Percentiles rank a stretch among this genome's conserved stretches.
Conservation (phyloP, 2,329 filamentous ascomycete species). For the Epichloe amarillans region DNA sequence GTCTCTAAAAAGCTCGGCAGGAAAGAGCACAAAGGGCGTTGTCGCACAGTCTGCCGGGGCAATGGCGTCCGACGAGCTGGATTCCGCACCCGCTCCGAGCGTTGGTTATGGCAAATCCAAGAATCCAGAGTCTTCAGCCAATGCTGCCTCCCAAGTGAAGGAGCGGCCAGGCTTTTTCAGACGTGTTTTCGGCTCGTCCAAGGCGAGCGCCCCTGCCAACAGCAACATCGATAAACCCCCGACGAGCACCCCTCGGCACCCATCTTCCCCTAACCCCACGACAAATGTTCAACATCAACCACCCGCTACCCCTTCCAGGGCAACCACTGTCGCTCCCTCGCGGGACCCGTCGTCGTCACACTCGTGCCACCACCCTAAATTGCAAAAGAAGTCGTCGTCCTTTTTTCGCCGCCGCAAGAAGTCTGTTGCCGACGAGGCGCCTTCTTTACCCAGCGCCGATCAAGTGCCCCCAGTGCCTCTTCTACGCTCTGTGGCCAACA, state of each 20-base stretch:
- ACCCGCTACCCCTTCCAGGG: conserved; percentile 24
- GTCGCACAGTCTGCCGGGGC: conserved; percentile 11
- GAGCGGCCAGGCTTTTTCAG: conserved; percentile 83
- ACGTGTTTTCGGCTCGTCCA: conserved; percentile 73
- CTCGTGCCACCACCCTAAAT: conserved; percentile 34
- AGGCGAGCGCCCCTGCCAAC: conserved; percentile 21
- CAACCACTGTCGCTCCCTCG: conserved; percentile 33
- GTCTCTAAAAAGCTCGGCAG: conserved; percentile 38
- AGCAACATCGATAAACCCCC: neutral
- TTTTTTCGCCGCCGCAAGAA: conserved; percentile 97
- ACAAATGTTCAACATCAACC: conserved; percentile 28
- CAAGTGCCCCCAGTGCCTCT: conserved; percentile 27
- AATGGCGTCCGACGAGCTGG: conserved; percentile 25
- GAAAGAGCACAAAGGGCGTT: conserved; percentile 16
- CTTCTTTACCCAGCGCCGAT: conserved; percentile 41
- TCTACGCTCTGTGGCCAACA: conserved; percentile 19
- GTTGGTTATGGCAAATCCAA: conserved; percentile 48
- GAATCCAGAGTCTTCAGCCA: conserved; percentile 33
- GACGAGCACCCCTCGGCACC: conserved; percentile 4
- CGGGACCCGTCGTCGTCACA: conserved; percentile 31
- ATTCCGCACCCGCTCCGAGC: conserved; percentile 44
- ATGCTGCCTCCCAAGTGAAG: conserved; percentile 36
- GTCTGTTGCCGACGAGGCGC: conserved; percentile 60
- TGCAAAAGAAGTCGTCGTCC: conserved; percentile 85
- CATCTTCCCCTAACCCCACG: conserved; percentile 21